Conservation (phyloP, 371 early-diverging fungal species). For the Apophysomyces variabilis region DNA sequence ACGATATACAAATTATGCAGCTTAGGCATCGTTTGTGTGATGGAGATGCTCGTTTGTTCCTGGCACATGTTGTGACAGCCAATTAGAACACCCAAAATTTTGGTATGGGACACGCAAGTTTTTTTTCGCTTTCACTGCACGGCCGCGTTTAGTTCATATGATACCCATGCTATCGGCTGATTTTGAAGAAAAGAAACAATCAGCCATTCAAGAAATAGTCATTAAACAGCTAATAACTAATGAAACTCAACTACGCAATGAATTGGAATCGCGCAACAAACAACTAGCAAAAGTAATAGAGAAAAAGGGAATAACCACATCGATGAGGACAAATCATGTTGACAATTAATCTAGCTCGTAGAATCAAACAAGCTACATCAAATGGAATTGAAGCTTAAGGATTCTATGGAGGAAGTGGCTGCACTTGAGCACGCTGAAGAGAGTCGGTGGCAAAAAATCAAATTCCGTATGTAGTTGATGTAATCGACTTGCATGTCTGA, state of each 20-base stretch:
- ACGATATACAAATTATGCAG: too few relatives aligned
- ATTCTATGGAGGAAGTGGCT: conserved; percentile 1
- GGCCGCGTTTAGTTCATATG: too few relatives aligned
- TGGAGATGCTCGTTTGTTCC: too few relatives aligned
- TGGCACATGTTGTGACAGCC: too few relatives aligned
- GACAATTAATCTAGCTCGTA: background rate
- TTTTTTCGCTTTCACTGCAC: too few relatives aligned
- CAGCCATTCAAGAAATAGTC: background rate
- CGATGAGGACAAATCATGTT: too few relatives aligned
- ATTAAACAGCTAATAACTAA: background rate
- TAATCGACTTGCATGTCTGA: background rate
- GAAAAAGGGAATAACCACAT: too few relatives aligned
- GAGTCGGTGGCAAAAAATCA: background rate
- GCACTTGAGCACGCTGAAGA: conserved; percentile 3
- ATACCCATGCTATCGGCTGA: background rate
- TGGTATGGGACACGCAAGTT: too few relatives aligned
- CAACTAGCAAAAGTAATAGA: background rate
- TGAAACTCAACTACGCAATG: background rate
- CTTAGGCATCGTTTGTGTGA: too few relatives aligned
- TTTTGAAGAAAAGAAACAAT: background rate
- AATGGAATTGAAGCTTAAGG: background rate
- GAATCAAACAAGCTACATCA: background rate
- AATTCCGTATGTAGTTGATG: background rate
- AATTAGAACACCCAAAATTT: too few relatives aligned
- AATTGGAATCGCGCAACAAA: background rate